Conservation (phyloP, 208 protist genomes). For the Porcisia deanei region DNA sequence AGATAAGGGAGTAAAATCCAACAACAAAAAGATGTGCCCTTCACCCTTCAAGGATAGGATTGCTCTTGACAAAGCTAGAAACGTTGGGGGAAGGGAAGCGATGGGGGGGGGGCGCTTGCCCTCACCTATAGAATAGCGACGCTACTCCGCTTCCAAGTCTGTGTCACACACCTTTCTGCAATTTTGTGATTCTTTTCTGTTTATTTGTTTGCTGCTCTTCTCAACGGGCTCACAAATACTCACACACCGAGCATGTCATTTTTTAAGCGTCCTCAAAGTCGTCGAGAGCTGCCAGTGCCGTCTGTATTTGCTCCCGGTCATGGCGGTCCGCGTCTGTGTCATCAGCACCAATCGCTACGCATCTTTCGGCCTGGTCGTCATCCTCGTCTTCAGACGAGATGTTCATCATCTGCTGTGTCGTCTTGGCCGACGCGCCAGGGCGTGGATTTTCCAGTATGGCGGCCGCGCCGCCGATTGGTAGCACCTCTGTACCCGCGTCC, state of each 20-base stretch:
- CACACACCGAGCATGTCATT: background rate
- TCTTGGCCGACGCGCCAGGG: background rate
- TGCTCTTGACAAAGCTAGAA: too few species aligned
- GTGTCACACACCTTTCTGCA: background rate
- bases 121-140: too few species aligned
- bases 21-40: too few species aligned
- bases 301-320: constrained; percentile 60
- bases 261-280: constrained; percentile 85
- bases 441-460: background rate
- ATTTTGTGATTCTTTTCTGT: too few species aligned
- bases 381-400: constrained; percentile 36
- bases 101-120: too few species aligned
- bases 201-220: too few species aligned
- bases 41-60: too few species aligned
- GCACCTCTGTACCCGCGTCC: constrained; percentile 11
- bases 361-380: constrained; percentile 23
- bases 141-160: too few species aligned
- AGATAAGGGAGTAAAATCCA: too few species aligned
- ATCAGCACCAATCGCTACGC: background rate
- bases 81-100: too few species aligned
- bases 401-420: constrained; percentile 13
- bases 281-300: constrained; percentile 77
- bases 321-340: constrained; percentile 39
- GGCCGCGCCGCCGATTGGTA: constrained; percentile 3
- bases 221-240: constrained; percentile 1